A percentile compares a stretch with the other conserved stretches of the same genome.
These are phyloP conservation scores for Beta macrorhiza DNA, from an alignment of 179 eudicot genomes.

Conservation along the genomic window DNA sequence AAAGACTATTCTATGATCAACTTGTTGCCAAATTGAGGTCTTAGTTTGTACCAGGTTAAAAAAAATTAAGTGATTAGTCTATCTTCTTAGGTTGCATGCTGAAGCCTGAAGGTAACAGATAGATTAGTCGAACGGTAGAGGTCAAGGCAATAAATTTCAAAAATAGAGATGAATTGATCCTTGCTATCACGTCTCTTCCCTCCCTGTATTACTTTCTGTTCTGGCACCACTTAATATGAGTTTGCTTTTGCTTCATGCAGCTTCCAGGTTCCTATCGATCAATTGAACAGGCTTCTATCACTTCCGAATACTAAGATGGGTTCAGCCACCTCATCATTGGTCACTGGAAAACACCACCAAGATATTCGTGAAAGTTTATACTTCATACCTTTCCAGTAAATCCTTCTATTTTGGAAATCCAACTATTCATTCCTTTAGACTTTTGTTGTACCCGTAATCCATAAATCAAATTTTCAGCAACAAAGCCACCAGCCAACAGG, in stretches of 20 bases:
- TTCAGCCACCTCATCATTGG: neutral
- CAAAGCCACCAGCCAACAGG: neutral
- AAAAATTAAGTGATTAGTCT: neutral
- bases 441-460: neutral
- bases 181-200: neutral
- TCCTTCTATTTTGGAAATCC: neutral
- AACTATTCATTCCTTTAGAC: neutral
- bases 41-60: neutral
- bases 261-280: neutral
- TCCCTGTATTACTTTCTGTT: neutral
- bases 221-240: neutral
- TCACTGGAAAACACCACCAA: neutral
- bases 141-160: neutral
- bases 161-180: neutral
- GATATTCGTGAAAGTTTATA: neutral
- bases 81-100: neutral
- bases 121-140: neutral
- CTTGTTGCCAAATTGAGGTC: neutral
- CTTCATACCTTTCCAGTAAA: neutral
- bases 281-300: neutral
- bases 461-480: neutral
- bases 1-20: neutral
- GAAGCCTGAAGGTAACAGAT: neutral
- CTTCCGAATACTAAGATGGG: neutral
- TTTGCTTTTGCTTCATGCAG: neutral